These are phyloP conservation scores for Stachybotrys chartarum DNA, from an alignment of 2,329 filamentous ascomycete genomes.

Conservation along the genomic window DNA sequence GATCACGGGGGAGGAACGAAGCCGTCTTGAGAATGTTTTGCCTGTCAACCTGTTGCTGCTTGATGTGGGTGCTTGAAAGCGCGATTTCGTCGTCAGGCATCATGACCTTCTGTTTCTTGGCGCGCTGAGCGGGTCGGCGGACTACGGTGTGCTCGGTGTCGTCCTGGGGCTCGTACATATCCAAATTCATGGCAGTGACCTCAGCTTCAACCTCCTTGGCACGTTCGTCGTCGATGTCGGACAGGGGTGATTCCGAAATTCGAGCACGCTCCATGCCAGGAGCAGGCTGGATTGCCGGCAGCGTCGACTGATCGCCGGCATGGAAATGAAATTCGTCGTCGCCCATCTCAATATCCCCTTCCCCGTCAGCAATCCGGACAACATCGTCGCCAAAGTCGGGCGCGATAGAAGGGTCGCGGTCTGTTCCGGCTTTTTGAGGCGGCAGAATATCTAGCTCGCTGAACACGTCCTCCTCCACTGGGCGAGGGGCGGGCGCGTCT, in stretches of 20 bases:
- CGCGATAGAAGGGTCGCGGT: slow-evolving; percentile 48
- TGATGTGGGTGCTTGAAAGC: slow-evolving; percentile 70
- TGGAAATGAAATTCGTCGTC: slow-evolving; percentile 60
- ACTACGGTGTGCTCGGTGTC: slow-evolving; percentile 52
- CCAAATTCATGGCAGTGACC: slow-evolving; percentile 44
- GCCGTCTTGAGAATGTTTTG: slow-evolving; percentile 79
- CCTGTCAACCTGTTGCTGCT: slow-evolving; percentile 77
- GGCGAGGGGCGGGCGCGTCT: slow-evolving; percentile 65
- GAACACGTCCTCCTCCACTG: slow-evolving; percentile 63
- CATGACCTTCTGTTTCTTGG: slow-evolving; percentile 71
- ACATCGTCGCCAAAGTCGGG: slow-evolving; percentile 46
- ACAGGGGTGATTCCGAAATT: slow-evolving; percentile 64
- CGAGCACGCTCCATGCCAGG: slow-evolving; percentile 47
- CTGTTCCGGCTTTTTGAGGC: slow-evolving; percentile 48
- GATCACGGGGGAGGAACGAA: slow-evolving; percentile 79
- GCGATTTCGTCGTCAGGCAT: slow-evolving; percentile 76
- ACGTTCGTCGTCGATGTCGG: slow-evolving; percentile 59
- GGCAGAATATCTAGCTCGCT: slow-evolving; percentile 55
- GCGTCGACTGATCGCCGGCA: slow-evolving; percentile 51
- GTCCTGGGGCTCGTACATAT: slow-evolving; percentile 55
- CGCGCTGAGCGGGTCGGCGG: slow-evolving; percentile 63
- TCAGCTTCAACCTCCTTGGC: slow-evolving; percentile 54
- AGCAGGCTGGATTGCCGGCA: slow-evolving; percentile 39
- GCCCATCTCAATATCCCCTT: slow-evolving; percentile 56
- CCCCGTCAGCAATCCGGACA: slow-evolving; percentile 55